Evolutionary conservation across 2,329 filamentous ascomycete species (phyloP), one percentile per base, ranked within the genome.

Genomic region (Ascochyta rabiei): DNA sequence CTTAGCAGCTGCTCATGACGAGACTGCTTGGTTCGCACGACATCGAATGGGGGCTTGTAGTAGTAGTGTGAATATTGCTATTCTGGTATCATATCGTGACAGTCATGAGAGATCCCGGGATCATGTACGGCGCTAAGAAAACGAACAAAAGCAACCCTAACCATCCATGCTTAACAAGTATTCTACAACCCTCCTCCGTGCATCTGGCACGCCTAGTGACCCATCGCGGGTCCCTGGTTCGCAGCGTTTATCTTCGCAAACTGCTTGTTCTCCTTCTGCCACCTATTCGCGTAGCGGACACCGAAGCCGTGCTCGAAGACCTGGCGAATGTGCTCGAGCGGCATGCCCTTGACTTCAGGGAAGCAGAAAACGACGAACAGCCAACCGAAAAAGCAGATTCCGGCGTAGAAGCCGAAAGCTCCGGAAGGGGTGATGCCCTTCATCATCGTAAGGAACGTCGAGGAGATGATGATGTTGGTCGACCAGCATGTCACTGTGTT

Each of bases 401-500:
- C 71, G 3, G 67, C 67, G 55, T 76, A 76, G 57, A 76, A 76
- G 3, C 74, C 73, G 33, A 77, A 76, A 1, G 73, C 70, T 0
- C 74, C 73, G 12, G 62, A 69, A 0, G 73, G 72, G 0, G 73
- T 75, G 48, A 75, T 72, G 5, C 64, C 65, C 45, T 75, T 75
- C 74, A 76, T 77, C 70, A 75, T 75, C 6, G 68, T 67, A 13
- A 77, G 48, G 66, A 77, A 75, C 0, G 72, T 75, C 12, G 71
- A 75, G 0, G 72, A 62, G n/a, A 76, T 71, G 52, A 75, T 72
- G 43, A 70, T 70, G 46, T 70, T 71, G 12, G 67, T 68, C 1
- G 61, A 64, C 73, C 73, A 76, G 63, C 66, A 72, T 16, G 61
- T 64, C 0, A 67, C 64, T 19, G 63, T 71, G 23, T 73, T 62